Percentiles rank a stretch among this genome's conserved stretches.
Conservation (phyloP, 805 yeast genomes). For the Saturnispora saitoi region DNA sequence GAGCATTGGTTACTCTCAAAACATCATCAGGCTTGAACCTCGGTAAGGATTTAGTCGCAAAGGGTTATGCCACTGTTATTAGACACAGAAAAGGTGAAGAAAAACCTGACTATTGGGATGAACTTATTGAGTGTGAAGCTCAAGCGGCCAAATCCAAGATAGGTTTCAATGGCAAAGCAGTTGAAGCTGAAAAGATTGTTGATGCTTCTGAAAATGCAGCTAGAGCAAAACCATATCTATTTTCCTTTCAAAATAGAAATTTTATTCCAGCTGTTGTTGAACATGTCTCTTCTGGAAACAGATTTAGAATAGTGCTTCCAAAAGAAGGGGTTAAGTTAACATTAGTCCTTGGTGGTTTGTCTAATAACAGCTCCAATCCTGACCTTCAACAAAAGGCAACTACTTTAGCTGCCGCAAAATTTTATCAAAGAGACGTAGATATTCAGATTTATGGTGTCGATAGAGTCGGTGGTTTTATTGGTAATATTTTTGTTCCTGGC, state of each 20-base stretch:
- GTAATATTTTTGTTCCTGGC: constrained; percentile 50
- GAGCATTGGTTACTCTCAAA: constrained; percentile 55
- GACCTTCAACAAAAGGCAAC: constrained; percentile 41
- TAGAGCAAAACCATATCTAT: constrained; percentile 66
- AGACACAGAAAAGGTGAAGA: constrained; percentile 67
- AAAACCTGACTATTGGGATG: constrained; percentile 71
- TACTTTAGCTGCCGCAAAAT: constrained; percentile 43
- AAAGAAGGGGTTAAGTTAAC: constrained; percentile 63
- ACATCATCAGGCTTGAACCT: constrained; percentile 46
- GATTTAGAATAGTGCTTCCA: constrained; percentile 60
- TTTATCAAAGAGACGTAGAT: constrained; percentile 66
- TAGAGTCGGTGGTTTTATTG: constrained; percentile 74
- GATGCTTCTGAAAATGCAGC: constrained; percentile 72
- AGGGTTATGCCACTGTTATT: constrained; percentile 71
- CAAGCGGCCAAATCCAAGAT: constrained; percentile 45
- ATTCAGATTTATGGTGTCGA: constrained; percentile 63
- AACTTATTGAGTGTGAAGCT: constrained; percentile 59
- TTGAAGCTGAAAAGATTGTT: constrained; percentile 52
- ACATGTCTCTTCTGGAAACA: constrained; percentile 55
- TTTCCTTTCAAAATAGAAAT: constrained; percentile 59
- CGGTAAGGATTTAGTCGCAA: constrained; percentile 48
- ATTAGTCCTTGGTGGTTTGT: constrained; percentile 68
- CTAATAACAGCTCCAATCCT: constrained; percentile 32
- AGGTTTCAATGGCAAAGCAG: constrained; percentile 58
- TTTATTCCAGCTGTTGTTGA: constrained; percentile 65